A percentile compares a stretch with the other conserved stretches of the same genome.
Conservation (phyloP, 345 rosid species). For the Sonneratia alba region DNA sequence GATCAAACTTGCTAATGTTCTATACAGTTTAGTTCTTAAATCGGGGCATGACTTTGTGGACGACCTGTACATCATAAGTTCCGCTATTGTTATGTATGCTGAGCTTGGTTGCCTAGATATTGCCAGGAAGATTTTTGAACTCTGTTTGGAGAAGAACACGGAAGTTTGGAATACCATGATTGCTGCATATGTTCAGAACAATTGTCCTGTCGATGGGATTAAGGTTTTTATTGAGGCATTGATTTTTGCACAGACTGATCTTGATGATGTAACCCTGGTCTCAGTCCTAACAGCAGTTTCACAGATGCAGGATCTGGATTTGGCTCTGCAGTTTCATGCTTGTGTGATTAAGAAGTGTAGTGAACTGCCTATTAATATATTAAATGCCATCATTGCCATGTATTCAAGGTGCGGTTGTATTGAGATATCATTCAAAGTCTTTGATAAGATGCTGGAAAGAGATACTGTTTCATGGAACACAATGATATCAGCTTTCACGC, state of each 20-base stretch:
- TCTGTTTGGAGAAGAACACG: conserved; percentile 44
- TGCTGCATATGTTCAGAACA: conserved; percentile 53
- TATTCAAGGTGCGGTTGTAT: conserved; percentile 74
- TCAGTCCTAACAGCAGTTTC: conserved; percentile 58
- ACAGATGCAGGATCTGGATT: conserved; percentile 47
- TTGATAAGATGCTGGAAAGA: conserved; percentile 54
- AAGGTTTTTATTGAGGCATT: conserved; percentile 53
- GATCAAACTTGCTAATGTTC: conserved; percentile 34
- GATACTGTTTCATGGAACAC: conserved; percentile 86
- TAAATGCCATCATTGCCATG: conserved; percentile 62
- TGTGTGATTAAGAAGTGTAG: conserved; percentile 45
- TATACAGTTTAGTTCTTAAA: conserved; percentile 61
- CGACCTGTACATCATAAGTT: conserved; percentile 67
- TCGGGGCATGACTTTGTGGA: conserved; percentile 46
- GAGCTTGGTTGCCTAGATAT: conserved; percentile 57
- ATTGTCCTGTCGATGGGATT: conserved; percentile 33
- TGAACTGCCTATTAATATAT: conserved; percentile 34
- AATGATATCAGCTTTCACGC: conserved; percentile 71
- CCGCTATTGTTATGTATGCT: conserved; percentile 53
- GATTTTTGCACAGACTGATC: conserved; percentile 32
- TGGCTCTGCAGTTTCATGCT: conserved; percentile 60
- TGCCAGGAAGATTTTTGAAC: conserved; percentile 55
- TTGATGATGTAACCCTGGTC: conserved; percentile 62
- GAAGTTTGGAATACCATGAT: conserved; percentile 91
- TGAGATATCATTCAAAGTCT: conserved; percentile 50